These are phyloP conservation scores for Kodamaea fungicola DNA, from an alignment of 1,139 yeast species.

Conservation along the genomic window DNA sequence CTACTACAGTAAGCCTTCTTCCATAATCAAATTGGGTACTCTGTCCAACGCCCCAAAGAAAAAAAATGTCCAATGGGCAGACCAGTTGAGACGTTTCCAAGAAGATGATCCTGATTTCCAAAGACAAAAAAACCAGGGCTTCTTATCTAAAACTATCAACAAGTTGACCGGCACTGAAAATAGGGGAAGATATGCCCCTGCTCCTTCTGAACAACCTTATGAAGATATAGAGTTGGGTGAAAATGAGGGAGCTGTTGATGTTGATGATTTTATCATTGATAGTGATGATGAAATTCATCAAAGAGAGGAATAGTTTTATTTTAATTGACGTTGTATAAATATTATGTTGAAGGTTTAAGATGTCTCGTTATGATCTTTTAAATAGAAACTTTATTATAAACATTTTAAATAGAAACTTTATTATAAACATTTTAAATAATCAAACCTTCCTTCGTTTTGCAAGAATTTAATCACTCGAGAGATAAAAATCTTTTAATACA, in stretches of 20 bases:
- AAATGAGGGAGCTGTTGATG: slow-evolving; percentile 15
- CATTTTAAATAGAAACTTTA: no score
- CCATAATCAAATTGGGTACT: slow-evolving; percentile 33
- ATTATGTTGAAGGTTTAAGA: no score
- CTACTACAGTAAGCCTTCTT: slow-evolving; percentile 40
- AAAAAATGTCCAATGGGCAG: slow-evolving; percentile 61
- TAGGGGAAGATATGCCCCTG: slow-evolving; percentile 27
- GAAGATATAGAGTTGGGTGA: slow-evolving; percentile 42
- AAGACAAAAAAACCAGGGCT: slow-evolving; percentile 19
- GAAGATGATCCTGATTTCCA: slow-evolving; percentile 26
- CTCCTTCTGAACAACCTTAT: slow-evolving; percentile 16
- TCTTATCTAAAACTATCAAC: slow-evolving; percentile 38
- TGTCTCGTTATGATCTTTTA: no score
- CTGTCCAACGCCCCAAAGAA: slow-evolving; percentile 25
- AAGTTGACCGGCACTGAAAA: slow-evolving; percentile 30
- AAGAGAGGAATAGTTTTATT: no score
- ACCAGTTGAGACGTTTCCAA: slow-evolving; percentile 40
- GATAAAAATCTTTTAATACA: no score
- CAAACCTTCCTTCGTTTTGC: no score
- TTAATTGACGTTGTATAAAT: no score
- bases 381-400: no score
- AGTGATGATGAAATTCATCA: slow-evolving; percentile 41
- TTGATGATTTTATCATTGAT: slow-evolving; percentile 37
- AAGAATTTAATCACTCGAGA: no score
- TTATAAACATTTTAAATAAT: no score